Conservation (phyloP, 805 yeast species). For the Candida yuanshanica region DNA sequence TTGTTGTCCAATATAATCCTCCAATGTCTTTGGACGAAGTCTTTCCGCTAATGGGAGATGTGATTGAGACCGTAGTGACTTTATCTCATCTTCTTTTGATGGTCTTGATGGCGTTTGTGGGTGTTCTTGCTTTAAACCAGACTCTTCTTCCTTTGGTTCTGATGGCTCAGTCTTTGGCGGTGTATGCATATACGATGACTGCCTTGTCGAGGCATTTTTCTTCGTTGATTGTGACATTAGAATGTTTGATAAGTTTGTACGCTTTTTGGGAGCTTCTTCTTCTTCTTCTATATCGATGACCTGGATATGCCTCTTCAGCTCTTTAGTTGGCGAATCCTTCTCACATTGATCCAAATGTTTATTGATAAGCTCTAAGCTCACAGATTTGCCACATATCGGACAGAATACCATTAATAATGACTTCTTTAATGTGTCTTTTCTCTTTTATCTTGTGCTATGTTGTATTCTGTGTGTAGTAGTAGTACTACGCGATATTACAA, state of each 20-base stretch:
- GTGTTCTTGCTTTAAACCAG: background rate
- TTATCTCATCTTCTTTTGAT: slow-evolving; percentile 13
- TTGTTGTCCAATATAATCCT: slow-evolving; percentile 78
- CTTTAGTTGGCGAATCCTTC: slow-evolving; percentile 2
- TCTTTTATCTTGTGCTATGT: no score
- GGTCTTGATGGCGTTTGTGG: slow-evolving; percentile 1
- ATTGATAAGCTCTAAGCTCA: slow-evolving; percentile 17
- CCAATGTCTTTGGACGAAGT: slow-evolving; percentile 68
- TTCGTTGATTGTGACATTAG: background rate
- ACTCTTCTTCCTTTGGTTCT: background rate
- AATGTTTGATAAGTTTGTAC: background rate
- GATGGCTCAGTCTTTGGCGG: background rate
- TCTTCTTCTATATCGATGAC: slow-evolving; percentile 14
- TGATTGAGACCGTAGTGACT: slow-evolving; percentile 10
- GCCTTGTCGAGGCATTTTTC: background rate
- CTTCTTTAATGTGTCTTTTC: no score
- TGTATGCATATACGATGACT: background rate
- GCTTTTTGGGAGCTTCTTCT: slow-evolving; percentile 4
- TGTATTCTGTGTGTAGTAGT: no score
- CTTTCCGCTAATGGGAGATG: slow-evolving; percentile 61
- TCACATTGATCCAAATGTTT: slow-evolving; percentile 22
- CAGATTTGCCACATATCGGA: slow-evolving; percentile 20
- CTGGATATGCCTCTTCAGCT: slow-evolving; percentile 2
- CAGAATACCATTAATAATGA: slow-evolving; percentile 22
- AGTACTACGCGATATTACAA: background rate